These are phyloP conservation scores for Verticillium zaregamsianum DNA, from an alignment of 2,329 filamentous ascomycete genomes.

Conservation along the genomic window DNA sequence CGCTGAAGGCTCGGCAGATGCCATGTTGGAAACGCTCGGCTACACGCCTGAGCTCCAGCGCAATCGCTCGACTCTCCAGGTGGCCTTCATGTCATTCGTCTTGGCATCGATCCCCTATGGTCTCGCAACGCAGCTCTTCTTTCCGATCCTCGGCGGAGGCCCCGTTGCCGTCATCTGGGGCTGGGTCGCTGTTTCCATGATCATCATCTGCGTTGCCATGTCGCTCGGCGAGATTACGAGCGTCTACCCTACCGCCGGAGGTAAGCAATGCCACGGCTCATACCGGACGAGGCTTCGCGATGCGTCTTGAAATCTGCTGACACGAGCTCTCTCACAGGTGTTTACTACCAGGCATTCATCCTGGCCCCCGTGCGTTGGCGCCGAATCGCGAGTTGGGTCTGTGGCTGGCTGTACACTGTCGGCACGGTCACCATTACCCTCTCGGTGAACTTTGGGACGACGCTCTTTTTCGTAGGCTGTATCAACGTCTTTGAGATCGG, in stretches of 20 bases:
- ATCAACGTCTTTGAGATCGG: slow-evolving; percentile 50
- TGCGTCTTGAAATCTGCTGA: not conserved
- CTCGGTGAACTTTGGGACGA: slow-evolving; percentile 74
- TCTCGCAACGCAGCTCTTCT: slow-evolving; percentile 64
- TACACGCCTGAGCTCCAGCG: slow-evolving; percentile 63
- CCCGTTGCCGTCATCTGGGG: slow-evolving; percentile 70
- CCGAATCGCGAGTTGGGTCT: slow-evolving; percentile 65
- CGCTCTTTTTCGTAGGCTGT: slow-evolving; percentile 55
- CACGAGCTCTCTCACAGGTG: slow-evolving; percentile 27
- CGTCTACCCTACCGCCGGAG: slow-evolving; percentile 72
- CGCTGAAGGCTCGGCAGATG: slow-evolving; percentile 47
- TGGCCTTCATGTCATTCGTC: slow-evolving; percentile 74
- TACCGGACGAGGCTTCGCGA: not conserved
- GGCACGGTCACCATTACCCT: slow-evolving; percentile 80
- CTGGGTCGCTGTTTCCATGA: slow-evolving; percentile 63
- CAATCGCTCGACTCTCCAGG: slow-evolving; percentile 63
- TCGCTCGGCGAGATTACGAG: slow-evolving; percentile 72
- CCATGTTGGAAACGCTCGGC: slow-evolving; percentile 59
- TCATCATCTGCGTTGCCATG: slow-evolving; percentile 66
- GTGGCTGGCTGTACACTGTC: slow-evolving; percentile 72
- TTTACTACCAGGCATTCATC: slow-evolving; percentile 78
- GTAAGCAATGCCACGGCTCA: slow-evolving; percentile 28
- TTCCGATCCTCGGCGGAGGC: slow-evolving; percentile 63
- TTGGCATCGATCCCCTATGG: slow-evolving; percentile 72
- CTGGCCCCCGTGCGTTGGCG: slow-evolving; percentile 59